phyloP scores from a whole-genome alignment of 2,329 filamentous ascomycete species.

The Proliferodiscus dingleyae region DNA sequence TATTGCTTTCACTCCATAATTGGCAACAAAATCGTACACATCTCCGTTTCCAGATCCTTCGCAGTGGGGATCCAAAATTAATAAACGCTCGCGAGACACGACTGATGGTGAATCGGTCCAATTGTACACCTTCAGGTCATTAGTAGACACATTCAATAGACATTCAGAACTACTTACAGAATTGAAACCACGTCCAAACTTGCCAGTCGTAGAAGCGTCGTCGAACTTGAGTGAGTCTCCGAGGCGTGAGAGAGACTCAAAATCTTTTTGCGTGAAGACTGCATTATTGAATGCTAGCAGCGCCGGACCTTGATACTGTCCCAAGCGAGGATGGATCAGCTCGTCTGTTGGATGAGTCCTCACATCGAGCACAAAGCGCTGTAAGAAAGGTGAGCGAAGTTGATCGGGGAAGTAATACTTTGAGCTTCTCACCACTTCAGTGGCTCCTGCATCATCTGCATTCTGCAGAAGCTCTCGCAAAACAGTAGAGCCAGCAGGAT shows the following conservation, averaged over 20 bases:
- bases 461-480: conserved; percentile 94
- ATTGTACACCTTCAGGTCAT: conserved; percentile 30
- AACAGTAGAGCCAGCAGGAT: conserved; percentile 79
- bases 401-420: not conserved
- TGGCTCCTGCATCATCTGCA: conserved; percentile 88
- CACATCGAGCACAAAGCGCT: conserved; percentile 29
- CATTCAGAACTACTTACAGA: conserved; percentile 23
- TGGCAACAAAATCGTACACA: conserved; percentile 29
- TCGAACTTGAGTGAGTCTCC: conserved; percentile 31
- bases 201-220: conserved; percentile 31
- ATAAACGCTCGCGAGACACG: conserved; percentile 27
- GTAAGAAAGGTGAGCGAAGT: conserved; percentile 1
- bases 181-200: conserved; percentile 35
- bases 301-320: conserved; percentile 32
- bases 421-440: conserved; percentile 51
- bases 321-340: conserved; percentile 26
- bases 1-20: conserved; percentile 20
- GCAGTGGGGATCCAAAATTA: conserved; percentile 33
- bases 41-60: conserved; percentile 31
- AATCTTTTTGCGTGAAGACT: conserved; percentile 28
- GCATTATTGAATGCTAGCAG: conserved; percentile 33
- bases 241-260: conserved; percentile 28
- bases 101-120: conserved; percentile 36
- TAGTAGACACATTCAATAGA: not conserved
- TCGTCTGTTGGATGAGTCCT: conserved; percentile 20